These are phyloP conservation scores for Colletotrichum cordylinicola DNA, from an alignment of 2,329 filamentous ascomycete genomes.

Conservation along the genomic window DNA sequence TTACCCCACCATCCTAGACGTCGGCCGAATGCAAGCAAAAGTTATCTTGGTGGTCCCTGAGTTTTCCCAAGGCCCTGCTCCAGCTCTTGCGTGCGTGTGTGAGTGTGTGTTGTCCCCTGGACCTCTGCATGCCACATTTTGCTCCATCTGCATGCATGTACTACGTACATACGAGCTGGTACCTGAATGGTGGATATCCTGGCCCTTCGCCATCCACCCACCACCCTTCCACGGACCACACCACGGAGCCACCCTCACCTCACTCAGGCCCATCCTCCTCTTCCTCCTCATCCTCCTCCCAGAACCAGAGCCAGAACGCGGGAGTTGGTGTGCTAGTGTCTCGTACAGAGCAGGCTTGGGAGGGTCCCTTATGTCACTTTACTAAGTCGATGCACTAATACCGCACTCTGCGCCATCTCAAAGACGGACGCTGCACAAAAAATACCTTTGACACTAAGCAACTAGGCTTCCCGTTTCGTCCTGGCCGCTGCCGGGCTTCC, in stretches of 20 bases:
- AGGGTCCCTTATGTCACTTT: background rate
- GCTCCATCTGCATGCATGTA: slow-evolving; percentile 2
- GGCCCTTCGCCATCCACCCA: background rate
- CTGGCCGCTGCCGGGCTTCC: slow-evolving; percentile 13
- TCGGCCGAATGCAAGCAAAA: slow-evolving; percentile 11
- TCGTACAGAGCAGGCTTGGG: background rate
- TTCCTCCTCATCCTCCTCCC: background rate
- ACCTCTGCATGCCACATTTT: background rate
- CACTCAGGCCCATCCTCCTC: background rate
- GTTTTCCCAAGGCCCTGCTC: background rate
- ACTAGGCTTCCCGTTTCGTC: slow-evolving; percentile 16
- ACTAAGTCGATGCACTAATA: slow-evolving; percentile 4
- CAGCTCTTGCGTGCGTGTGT: background rate
- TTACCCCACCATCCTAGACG: slow-evolving; percentile 6
- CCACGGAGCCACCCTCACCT: background rate
- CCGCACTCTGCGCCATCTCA: background rate
- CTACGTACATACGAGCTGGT: background rate
- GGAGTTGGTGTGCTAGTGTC: background rate
- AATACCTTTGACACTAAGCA: slow-evolving; percentile 14
- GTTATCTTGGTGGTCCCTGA: background rate
- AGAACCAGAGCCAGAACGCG: background rate
- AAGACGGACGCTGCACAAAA: slow-evolving; percentile 9
- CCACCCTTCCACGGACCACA: background rate
- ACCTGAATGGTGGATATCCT: slow-evolving; percentile 21
- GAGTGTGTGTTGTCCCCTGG: background rate